Evolutionary conservation across 2,329 filamentous ascomycete species (phyloP), one percentile per base, ranked within the genome.

Genomic region (Tolypocladium paradoxum): DNA sequence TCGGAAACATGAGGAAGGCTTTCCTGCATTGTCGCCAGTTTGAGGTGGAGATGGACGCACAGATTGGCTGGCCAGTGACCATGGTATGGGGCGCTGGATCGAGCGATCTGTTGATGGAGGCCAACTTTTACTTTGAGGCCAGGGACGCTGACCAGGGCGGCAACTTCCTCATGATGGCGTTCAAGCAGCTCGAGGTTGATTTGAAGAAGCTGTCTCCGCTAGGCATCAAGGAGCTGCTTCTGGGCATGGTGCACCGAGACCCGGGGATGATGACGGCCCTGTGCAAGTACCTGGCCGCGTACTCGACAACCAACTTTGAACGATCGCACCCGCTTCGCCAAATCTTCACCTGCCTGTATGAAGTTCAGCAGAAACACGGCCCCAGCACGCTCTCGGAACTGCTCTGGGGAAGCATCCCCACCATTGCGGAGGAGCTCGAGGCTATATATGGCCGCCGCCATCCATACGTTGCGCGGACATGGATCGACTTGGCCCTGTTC

Each of bases 341-440:
- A 52, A 73, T 73, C 3, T 74, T 74, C 52, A 66, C 64, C 16
- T 70, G 70, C 40, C 54, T 74, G 27, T 74, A 74, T 57, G 71
- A 74, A 37, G 68, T 74, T 6, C 71, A 73, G 53, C 72, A 74
- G 54, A 74, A 73, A 43, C 72, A 74, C 54, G 72, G 72, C 2
- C 64, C 72, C 8, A 60, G 58, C 3, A 72, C 69, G 9, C 59
- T 74, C n/a, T 74, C 72, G 6, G 71, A 74, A 51, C 58, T 74
- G 14, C 60, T 74, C 2, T 73, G 71, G 70, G 65, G 62, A 38
- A 72, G 70, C 49, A 66, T 70, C 36, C 68, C 72, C 2, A 66
- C 68, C 2, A 68, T 74, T 54, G 70, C 71, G 2, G 72, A 74
- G 49, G 72, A 74, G 56, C 58, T 74, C 20, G 72, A 74, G 51